A percentile compares a stretch with the other conserved stretches of the same genome.
phyloP scores from a whole-genome alignment of 2,329 filamentous ascomycete species.

The Botrytis byssoidea region DNA sequence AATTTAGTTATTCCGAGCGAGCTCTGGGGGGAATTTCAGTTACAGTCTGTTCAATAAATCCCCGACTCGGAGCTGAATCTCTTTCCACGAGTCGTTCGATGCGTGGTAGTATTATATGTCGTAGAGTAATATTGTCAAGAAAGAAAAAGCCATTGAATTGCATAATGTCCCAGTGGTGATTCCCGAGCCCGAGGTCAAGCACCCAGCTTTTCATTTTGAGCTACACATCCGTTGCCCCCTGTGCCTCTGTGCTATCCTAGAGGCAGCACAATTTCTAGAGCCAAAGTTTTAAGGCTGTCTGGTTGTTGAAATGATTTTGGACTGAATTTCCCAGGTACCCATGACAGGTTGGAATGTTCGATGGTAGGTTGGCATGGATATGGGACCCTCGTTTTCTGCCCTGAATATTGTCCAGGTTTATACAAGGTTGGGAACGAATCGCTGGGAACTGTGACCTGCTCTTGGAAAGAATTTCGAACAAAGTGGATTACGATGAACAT shows the following conservation, averaged over 20 bases:
- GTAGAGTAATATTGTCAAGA: neutral
- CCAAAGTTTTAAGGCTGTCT: constrained; percentile 9
- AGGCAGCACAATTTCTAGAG: neutral
- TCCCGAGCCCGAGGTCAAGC: constrained; percentile 5
- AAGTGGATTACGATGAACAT: constrained; percentile 21
- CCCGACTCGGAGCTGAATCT: constrained; percentile 18
- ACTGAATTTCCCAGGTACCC: neutral
- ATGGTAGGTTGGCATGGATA: constrained; percentile 13
- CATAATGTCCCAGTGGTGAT: constrained; percentile 2
- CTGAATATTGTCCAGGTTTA: constrained; percentile 16
- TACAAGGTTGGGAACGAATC: constrained; percentile 24
- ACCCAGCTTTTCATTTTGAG: constrained; percentile 4
- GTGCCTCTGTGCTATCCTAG: constrained; percentile 7
- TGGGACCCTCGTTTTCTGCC: constrained; percentile 11
- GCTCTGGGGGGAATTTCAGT: neutral
- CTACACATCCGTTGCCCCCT: neutral
- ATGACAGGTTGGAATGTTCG: constrained; percentile 13
- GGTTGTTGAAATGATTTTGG: neutral
- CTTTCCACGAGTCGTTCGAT: constrained; percentile 14
- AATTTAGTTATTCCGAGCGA: constrained; percentile 14
- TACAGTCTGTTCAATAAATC: neutral
- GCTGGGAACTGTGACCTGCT: constrained; percentile 24
- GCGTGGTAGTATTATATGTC: constrained; percentile 1
- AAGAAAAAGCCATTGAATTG: constrained; percentile 4
- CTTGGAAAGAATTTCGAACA: constrained; percentile 18